Evolutionary conservation across 2,329 filamentous ascomycete genomes (phyloP), one percentile per base, ranked within the genome.

Genomic region (Botrytis sinoallii): DNA sequence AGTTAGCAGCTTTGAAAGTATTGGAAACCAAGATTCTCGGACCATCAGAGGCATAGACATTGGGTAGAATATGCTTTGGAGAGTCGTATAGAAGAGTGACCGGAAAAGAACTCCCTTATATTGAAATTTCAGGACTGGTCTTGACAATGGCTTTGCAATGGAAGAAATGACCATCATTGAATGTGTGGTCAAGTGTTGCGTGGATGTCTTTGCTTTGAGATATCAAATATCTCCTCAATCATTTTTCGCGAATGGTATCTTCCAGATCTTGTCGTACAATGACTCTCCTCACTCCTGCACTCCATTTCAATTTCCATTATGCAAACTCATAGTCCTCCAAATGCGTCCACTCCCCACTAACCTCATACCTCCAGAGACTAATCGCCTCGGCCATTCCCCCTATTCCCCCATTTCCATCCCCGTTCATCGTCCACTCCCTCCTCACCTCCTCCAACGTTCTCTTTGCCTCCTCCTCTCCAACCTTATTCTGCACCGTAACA

Each of bases 401-500:
- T n/a, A 35, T 20, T 10, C 65, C 73, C 5, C 14, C 52, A 29
- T 29, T 18, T 6, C n/a, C 52, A 18, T 29, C 52, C 7, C n/a
- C 52, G 4, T 57, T 12, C 48, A 55, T 32, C 40, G 46, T 42
- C 64, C 57, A 70, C 38, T 48, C 46, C 40, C 25, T 38, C 38
- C 20, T 70, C 48, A 74, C 22, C 38, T 55, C 46, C 22, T 60
- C 64, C 38, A 73, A 60, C 35, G 70, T 70, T 14, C n/a, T 52
- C 60, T 52, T 72, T 38, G 60, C 70, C 16, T 73, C 73, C 12
- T 59, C 59, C 32, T 72, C 64, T 22, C 60, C 70, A 25, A 74
- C 73, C 63, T 72, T 72, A 59, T 68, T 72, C 60, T 74, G 73
- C 44, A 74, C 70, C 25, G 70, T 74, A 52, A 74, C 71, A 73